Evolutionary conservation across 192 early-diverging fungal genomes (phyloP), one percentile per base, ranked within the genome.

Genomic region (Podila epicladia): DNA sequence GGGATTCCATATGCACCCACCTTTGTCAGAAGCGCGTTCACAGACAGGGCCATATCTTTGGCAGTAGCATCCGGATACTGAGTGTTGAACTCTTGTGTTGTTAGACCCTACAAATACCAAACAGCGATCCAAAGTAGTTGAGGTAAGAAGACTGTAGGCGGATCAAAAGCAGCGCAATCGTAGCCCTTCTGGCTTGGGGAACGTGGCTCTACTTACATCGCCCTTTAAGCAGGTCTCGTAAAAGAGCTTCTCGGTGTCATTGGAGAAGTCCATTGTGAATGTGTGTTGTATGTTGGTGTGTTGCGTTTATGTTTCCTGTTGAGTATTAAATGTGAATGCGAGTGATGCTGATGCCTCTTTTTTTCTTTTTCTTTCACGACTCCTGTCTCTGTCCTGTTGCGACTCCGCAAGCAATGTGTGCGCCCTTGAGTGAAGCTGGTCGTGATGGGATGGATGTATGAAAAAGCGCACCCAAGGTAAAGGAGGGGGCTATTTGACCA

Each of bases 11-110:
- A 9, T 29, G 4, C n/a, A 11, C 35, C 12, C 71, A 78, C 75
- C 64, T 71, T 78, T 28, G 48, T 62, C 64, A 71, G 29, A 29
- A 78, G 38, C 28, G 49, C 37, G 51, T 78, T 78, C 51, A 78
- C 50, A n/a, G 69, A 63, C 31, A 65, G 13, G 22, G 63, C 75
- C 24, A 64, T 71, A 19, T 65, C 69, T 29, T 12, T 53, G 0
- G 58, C 45, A 12, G 58, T 49, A 31, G 62, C 49, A 13, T 71
- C 69, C 28, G 61, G 38, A 58, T 78, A 69, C 11, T 62, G 38
- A 3, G n/a, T 28, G 12, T 31, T 55, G 50, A 71, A 78, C n/a
- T 78, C 75, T 1, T 41, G 60, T 4, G 63, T 62, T 22, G 75
- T 71, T 59, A 78, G 45, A 9, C 75, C 75, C 75, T 78, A 60